A percentile compares a stretch with the other conserved stretches of the same genome.
phyloP scores from a whole-genome alignment of 2,329 filamentous ascomycete genomes.

The Bipolaris bicolor region DNA sequence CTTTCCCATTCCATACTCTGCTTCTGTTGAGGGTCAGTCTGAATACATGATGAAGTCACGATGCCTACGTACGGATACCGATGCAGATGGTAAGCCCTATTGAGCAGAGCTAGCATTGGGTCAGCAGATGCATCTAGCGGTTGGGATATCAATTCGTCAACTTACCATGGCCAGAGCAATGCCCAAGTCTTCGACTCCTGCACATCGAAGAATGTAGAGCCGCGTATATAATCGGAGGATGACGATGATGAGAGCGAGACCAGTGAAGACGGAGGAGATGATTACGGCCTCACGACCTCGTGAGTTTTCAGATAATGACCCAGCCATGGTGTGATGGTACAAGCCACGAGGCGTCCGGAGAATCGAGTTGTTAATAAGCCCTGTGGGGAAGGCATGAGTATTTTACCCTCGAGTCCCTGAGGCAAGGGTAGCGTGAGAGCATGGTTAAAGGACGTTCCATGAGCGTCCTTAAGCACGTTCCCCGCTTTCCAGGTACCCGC shows the following conservation, averaged over 20 bases:
- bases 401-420: slow-evolving; percentile 10
- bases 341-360: slow-evolving; percentile 5
- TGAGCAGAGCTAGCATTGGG: slow-evolving; percentile 19
- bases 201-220: slow-evolving; percentile 36
- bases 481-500: slow-evolving; percentile 9
- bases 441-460: slow-evolving; percentile 7
- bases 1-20: slow-evolving; percentile 39
- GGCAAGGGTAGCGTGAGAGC: slow-evolving; percentile 2
- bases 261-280: slow-evolving; percentile 35
- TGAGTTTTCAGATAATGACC: slow-evolving; percentile 21
- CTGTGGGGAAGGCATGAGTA: slow-evolving; percentile 10
- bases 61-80: slow-evolving; percentile 32
- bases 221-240: slow-evolving; percentile 39
- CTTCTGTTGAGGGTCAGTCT: slow-evolving; percentile 31
- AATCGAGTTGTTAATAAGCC: not conserved
- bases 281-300: slow-evolving; percentile 33
- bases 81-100: slow-evolving; percentile 39
- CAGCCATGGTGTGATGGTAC: slow-evolving; percentile 10
- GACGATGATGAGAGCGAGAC: slow-evolving; percentile 32
- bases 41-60: not conserved
- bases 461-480: slow-evolving; percentile 10
- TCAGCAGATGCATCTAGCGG: not conserved
- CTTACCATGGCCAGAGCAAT: slow-evolving; percentile 37
- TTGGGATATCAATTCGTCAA: not conserved
- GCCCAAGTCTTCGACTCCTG: slow-evolving; percentile 39